A percentile compares a stretch with the other conserved stretches of the same genome.
These are phyloP conservation scores for Nothophytophthora sp. DNA, from an alignment of 352 stramenopile genomes.

Conservation along the genomic window DNA sequence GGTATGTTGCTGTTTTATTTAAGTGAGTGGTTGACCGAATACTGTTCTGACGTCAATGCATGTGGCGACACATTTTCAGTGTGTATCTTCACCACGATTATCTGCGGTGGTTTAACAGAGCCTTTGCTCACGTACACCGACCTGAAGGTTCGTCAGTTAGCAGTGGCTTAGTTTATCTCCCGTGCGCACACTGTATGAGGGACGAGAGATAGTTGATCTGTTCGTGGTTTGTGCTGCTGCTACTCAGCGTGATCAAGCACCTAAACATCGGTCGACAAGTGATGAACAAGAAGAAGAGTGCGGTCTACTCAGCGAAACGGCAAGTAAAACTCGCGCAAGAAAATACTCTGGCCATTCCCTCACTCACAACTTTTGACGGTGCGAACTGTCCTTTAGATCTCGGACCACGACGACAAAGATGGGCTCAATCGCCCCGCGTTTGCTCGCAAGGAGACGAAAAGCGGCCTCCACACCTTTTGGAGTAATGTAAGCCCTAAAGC, in stretches of 20 bases:
- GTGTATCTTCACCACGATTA: conserved; percentile 97
- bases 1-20: conserved; percentile 19
- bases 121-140: conserved; percentile 83
- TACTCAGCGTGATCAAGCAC: conserved; percentile 21
- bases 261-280: background rate
- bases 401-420: conserved; percentile 41
- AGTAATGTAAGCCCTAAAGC: conserved; percentile 38
- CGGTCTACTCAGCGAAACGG: conserved; percentile 37
- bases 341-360: too few species aligned
- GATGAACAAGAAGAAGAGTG: conserved; percentile 48
- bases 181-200: too few species aligned
- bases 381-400: too few species aligned
- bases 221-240: background rate
- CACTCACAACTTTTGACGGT: too few species aligned
- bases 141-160: conserved; percentile 60
- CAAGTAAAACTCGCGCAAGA: too few species aligned
- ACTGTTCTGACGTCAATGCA: background rate
- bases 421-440: conserved; percentile 18
- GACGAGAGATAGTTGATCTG: background rate
- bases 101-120: conserved; percentile 93
- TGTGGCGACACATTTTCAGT: conserved; percentile 37
- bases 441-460: conserved; percentile 24
- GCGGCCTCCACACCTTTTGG: conserved; percentile 63
- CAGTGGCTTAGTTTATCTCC: too few species aligned
- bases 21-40: background rate